phyloP scores from a whole-genome alignment of 2,329 filamentous ascomycete genomes.

The Zopfia rhizophila region DNA sequence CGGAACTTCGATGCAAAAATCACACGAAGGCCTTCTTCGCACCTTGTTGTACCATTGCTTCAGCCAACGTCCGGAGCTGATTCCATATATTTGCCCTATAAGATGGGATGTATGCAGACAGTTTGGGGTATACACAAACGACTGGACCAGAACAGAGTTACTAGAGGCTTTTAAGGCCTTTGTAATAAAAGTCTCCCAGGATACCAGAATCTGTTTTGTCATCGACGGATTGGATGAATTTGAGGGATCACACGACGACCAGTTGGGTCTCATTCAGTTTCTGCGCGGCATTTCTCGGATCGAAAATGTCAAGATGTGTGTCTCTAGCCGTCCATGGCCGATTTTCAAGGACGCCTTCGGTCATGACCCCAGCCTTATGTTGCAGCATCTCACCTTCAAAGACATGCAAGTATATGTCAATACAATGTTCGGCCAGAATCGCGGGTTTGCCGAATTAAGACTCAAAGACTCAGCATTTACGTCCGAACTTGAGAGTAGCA shows the following conservation, averaged over 20 bases:
- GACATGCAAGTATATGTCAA: slow-evolving; percentile 23
- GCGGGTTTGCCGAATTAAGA: too few relatives aligned
- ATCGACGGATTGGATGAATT: too few relatives aligned
- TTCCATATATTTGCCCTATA: slow-evolving; percentile 3
- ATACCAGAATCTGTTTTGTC: slow-evolving; percentile 10
- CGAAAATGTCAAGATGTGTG: too few relatives aligned
- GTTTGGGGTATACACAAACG: too few relatives aligned
- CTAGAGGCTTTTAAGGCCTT: not conserved
- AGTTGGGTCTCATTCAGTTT: too few relatives aligned
- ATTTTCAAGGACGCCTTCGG: slow-evolving; percentile 22
- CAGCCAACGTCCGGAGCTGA: slow-evolving; percentile 3
- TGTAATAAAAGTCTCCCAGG: not conserved
- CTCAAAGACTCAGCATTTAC: too few relatives aligned
- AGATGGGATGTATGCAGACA: too few relatives aligned
- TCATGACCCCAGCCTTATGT: not conserved
- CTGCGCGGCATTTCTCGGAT: too few relatives aligned
- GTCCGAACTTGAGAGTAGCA: too few relatives aligned
- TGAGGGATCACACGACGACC: too few relatives aligned
- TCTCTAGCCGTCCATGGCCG: too few relatives aligned
- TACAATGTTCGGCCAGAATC: slow-evolving; percentile 1
- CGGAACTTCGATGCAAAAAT: slow-evolving; percentile 24
- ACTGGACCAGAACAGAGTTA: not conserved
- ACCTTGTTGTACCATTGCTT: slow-evolving; percentile 25
- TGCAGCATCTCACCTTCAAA: slow-evolving; percentile 19
- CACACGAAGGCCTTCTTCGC: slow-evolving; percentile 16